Base-by-base conservation (phyloP, 345 rosid species). In the Syzygium oleosum region DNA sequence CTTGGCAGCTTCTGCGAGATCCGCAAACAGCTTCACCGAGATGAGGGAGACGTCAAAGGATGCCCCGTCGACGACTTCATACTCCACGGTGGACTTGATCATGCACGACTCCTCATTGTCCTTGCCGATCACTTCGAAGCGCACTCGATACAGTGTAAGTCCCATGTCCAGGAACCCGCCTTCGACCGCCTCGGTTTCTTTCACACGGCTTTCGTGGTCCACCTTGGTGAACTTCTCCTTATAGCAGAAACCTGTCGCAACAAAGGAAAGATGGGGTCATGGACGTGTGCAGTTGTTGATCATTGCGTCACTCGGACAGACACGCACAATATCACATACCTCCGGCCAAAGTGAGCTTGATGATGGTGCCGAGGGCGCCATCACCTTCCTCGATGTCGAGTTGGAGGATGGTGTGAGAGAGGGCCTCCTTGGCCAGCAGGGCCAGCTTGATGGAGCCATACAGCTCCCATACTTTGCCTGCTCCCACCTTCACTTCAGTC, bases 331-430 rank as follows among this genome's bases (percentile, higher is more conserved):
- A 51, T 38, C n/a, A 52, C 3, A 7, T 79, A 87, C 89, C 91
- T 85, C 90, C 85, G 27, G 23, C 23, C 16, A 88, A 86, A 15
- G 46, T 53, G 63, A 91, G 63, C 17, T 77, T n/a, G 51, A 89
- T 31, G 84, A 89, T 17, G 80, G 91, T 89, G 25, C 88, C 88
- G 5, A 79, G 53, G 2, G 79, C 90, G 21, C 88, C 92, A 41
- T 91, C 90, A 5, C 91, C 92, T 83, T 87, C 85, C 41, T 85
- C 29, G 29, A 89, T 34, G 51, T 86, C 84, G 46, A 58, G 65
- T 25, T 13, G 1, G 65, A 29, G 52, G 22, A 51, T 8, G n/a
- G 87, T 4, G 9, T 10, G 25, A 51, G 31, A 25, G 3, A 87
- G 49, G 34, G 65, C 58, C 25, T 84, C 19, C n/a, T 59, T 86